Evolutionary conservation across 1,284 basidiomycete genomes (phyloP).

Genomic region (Melanopsichium pennsylvanicum): DNA sequence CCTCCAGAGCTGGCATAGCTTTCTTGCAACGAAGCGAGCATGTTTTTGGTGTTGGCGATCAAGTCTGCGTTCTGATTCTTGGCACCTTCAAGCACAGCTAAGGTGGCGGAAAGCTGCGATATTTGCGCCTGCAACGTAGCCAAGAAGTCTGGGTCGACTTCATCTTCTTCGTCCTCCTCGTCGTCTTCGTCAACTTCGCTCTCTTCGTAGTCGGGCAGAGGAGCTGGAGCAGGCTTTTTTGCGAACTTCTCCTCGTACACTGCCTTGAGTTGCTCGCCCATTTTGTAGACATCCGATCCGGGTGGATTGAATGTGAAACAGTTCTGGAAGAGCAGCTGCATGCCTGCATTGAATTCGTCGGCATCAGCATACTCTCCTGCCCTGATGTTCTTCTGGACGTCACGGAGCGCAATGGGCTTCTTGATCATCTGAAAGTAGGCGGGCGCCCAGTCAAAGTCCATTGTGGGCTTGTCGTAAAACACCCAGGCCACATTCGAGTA

Average conservation of each 20-base stretch:
- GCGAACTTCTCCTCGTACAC: constrained; percentile 92
- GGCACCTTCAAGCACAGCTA: constrained; percentile 54
- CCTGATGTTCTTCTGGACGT: constrained; percentile 75
- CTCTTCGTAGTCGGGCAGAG: constrained; percentile 61
- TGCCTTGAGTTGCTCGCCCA: constrained; percentile 71
- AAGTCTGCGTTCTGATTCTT: constrained; percentile 57
- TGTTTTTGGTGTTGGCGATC: constrained; percentile 55
- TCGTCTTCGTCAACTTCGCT: constrained; percentile 67
- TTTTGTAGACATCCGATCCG: constrained; percentile 81
- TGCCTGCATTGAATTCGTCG: constrained; percentile 84
- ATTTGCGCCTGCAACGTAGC: constrained; percentile 56
- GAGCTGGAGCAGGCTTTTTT: constrained; percentile 72
- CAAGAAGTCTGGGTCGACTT: constrained; percentile 48
- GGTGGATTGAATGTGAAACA: constrained; percentile 91
- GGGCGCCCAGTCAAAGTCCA: constrained; percentile 78
- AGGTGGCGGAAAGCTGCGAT: constrained; percentile 48
- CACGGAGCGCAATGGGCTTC: constrained; percentile 81
- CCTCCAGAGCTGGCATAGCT: constrained; percentile 44
- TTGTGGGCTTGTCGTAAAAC: constrained; percentile 92
- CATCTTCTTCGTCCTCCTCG: constrained; percentile 56
- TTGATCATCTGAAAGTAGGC: constrained; percentile 89
- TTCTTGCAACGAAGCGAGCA: constrained; percentile 52
- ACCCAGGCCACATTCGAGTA: constrained; percentile 78
- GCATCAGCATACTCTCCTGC: constrained; percentile 77
- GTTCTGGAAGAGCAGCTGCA: constrained; percentile 92